Base-by-base conservation (phyloP, 345 rosid genomes). In the Zanthoxylum bungeanum region DNA sequence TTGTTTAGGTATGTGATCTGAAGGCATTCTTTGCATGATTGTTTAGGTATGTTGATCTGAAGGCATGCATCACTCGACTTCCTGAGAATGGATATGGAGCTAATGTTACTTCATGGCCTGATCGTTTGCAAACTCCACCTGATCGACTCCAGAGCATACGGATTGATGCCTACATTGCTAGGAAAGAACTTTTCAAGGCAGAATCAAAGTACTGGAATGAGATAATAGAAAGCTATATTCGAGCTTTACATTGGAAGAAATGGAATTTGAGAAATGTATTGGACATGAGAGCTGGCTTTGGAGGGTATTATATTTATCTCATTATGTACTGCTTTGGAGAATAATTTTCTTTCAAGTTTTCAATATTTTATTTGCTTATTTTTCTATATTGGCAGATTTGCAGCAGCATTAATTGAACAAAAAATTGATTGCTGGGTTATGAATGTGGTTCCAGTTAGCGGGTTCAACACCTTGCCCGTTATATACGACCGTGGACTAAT, bases 261-360 rank as follows among this genome's bases (percentile, higher is more conserved):
- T 70, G 85, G 64, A 91, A 81, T 71, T 76, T 92, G n/a, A 86
- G 98, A 91, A 95, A 95, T 78, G 93, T 95, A n/a, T 30, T 95
- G 88, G 99, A 95, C 85, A 93, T 95, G 98, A 92, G 77, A 84
- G 96, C 98, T 66, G 85, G 94, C 83, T 95, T 80, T 84, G 99
- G 98, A 84, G 98, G 99, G 98, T 92, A 89, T 28, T 4, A 2
- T 71, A 37, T 77, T 64, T 60, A 68, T 76, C 66, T 36, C 59
- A 65, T 73, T 9, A 4, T 66, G 25, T 71, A 24, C 57, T 47
- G 14, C 46, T 61, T 34, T 12, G 59, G 51, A 66, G 0, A 14
- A 9, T 10, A 28, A 44, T 1, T 64, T 67, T 36, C 9, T 63
- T 64, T 22, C 61, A 33, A 21, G 40, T 39, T 24, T 62, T 61